These are phyloP conservation scores for Echium plantagineum DNA, from an alignment of 257 asterid genomes.

Conservation along the genomic window DNA sequence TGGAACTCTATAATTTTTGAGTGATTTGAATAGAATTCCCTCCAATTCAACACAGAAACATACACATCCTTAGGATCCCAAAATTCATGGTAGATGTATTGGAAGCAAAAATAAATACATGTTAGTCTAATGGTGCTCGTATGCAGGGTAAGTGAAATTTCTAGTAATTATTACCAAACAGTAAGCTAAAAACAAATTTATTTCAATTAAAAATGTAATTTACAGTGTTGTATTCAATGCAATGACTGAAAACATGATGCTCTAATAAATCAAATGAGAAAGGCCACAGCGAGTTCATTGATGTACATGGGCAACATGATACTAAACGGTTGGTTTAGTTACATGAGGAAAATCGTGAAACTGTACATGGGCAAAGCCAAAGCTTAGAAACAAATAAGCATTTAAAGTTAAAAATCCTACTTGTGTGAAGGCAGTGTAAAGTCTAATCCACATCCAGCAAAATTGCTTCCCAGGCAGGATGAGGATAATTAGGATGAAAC, in stretches of 20 bases:
- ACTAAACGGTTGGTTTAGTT: neutral
- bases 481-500: constrained; percentile 54
- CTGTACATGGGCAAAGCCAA: neutral
- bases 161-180: neutral
- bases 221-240: neutral
- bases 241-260: no score
- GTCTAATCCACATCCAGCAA: constrained; percentile 86
- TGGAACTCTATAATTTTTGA: no score
- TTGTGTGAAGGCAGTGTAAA: constrained; percentile 98
- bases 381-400: constrained; percentile 1
- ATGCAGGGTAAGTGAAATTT: neutral
- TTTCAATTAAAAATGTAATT: neutral
- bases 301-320: neutral
- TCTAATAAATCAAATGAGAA: no score
- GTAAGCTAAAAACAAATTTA: neutral
- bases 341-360: neutral
- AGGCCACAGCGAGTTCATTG: neutral
- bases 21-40: no score
- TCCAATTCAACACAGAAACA: no score
- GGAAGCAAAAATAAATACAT: neutral
- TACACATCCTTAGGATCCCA: neutral
- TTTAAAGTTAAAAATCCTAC: constrained; percentile 31
- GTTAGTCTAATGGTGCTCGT: neutral
- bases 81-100: neutral
- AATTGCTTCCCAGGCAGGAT: constrained; percentile 55